phyloP scores from a whole-genome alignment of 164 flowering plant genomes.

The Umbellularia californica region DNA sequence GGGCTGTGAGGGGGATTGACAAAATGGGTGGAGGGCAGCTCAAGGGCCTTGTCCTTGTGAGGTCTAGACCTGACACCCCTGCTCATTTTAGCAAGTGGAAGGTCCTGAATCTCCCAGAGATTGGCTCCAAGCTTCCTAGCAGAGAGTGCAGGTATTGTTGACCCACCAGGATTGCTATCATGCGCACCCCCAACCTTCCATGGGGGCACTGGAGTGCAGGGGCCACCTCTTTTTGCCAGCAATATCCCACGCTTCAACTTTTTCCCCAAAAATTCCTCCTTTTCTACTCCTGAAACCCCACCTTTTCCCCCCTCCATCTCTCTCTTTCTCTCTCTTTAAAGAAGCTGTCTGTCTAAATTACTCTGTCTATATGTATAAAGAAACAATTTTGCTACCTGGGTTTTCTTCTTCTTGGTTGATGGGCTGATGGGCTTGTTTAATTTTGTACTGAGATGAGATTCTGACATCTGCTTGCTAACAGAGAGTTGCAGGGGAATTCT shows the following conservation, averaged over 20 bases:
- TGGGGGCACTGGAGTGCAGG: constrained; percentile 62
- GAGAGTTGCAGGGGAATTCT: not conserved
- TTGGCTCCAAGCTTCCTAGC: constrained; percentile 74
- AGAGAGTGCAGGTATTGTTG: constrained; percentile 30
- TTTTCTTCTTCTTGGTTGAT: not conserved
- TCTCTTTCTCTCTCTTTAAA: not conserved
- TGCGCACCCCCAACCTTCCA: constrained; percentile 44
- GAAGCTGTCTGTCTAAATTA: not conserved
- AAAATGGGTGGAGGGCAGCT: constrained; percentile 27
- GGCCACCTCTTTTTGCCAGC: constrained; percentile 57
- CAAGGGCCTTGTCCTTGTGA: constrained; percentile 31
- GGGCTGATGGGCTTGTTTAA: not conserved
- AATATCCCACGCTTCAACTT: constrained; percentile 53
- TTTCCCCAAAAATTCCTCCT: constrained; percentile 46
- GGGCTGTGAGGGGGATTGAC: constrained; percentile 45
- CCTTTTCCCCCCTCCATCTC: constrained; percentile 27
- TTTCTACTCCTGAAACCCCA: constrained; percentile 27
- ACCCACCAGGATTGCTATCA: constrained; percentile 5
- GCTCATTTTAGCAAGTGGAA: constrained; percentile 32
- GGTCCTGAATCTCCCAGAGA: constrained; percentile 58
- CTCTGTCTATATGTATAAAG: not conserved
- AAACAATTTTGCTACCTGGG: not conserved
- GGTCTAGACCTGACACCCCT: constrained; percentile 26
- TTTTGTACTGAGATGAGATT: not conserved
- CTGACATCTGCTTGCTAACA: not conserved